phyloP scores from a whole-genome alignment of 192 early-diverging fungal species.

The Coemansia sp. region DNA sequence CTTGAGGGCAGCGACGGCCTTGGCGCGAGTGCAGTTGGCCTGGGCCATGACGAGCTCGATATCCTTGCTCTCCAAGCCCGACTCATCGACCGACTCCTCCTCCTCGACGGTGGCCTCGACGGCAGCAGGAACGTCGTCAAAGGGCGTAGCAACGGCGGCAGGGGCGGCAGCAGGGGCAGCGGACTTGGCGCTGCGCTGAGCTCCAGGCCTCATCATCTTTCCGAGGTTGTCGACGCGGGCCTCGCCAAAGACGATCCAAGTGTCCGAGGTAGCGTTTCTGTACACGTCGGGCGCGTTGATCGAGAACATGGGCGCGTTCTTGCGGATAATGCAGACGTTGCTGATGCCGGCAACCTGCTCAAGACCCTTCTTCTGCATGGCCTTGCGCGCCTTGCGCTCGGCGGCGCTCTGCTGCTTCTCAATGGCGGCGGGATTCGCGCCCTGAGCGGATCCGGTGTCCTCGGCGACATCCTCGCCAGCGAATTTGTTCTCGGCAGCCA shows the following conservation, averaged over 20 bases:
- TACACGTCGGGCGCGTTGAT: constrained; percentile 92
- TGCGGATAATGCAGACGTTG: constrained; percentile 88
- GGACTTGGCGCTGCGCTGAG: constrained; percentile 58
- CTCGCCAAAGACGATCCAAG: constrained; percentile 93
- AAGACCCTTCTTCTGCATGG: constrained; percentile 89
- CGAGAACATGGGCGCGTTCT: constrained; percentile 82
- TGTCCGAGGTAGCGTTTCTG: constrained; percentile 87
- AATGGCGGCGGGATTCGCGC: constrained; percentile 21
- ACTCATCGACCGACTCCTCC: constrained; percentile 83
- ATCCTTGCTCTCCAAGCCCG: constrained; percentile 86
- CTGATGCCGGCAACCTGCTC: constrained; percentile 83
- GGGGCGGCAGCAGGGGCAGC: constrained; percentile 49
- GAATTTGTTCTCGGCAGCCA: constrained; percentile 49
- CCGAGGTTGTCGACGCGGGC: constrained; percentile 85
- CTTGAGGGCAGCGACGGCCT: constrained; percentile 94
- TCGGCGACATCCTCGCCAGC: constrained; percentile 42
- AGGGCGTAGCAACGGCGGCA: constrained; percentile 14
- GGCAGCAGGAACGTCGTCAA: constrained; percentile 42
- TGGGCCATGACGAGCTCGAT: constrained; percentile 94
- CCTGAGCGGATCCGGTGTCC: constrained; percentile 43
- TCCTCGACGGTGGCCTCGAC: constrained; percentile 30
- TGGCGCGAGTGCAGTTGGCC: constrained; percentile 81
- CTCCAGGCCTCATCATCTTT: constrained; percentile 64
- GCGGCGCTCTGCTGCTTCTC: constrained; percentile 71
- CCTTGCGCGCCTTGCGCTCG: constrained; percentile 98